Conservation (phyloP, 257 asterid genomes). For the Capsicum chinense region DNA sequence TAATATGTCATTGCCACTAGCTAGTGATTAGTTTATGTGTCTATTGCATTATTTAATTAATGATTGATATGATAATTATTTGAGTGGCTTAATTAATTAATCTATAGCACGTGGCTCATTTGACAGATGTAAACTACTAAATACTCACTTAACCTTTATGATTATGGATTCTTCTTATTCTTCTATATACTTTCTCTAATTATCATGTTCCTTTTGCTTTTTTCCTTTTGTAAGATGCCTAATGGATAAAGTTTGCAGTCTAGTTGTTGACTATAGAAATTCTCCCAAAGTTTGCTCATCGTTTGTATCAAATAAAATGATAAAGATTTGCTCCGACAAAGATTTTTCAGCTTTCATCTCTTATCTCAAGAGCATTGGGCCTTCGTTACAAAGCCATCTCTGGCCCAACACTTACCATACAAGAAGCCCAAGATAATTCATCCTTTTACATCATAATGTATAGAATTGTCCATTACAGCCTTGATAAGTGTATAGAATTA, state of each 20-base stretch:
- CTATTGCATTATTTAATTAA: conserved; percentile 27
- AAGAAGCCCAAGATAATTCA: too few species aligned
- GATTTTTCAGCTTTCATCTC: too few species aligned
- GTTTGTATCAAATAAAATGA: too few species aligned
- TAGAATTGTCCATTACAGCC: too few species aligned
- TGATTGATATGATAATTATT: conserved; percentile 30
- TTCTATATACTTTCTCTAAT: not conserved
- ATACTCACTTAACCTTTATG: not conserved
- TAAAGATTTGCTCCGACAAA: too few species aligned
- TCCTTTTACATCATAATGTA: too few species aligned
- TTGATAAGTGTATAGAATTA: too few species aligned
- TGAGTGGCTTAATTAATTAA: conserved; percentile 16
- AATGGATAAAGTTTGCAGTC: not conserved
- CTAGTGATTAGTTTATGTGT: conserved; percentile 6
- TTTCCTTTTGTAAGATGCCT: conserved; percentile 7
- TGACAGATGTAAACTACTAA: conserved; percentile 24
- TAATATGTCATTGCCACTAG: not conserved
- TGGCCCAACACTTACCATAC: too few species aligned
- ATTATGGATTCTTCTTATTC: conserved; percentile 28
- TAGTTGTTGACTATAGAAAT: too few species aligned
- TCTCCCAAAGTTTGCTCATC: too few species aligned
- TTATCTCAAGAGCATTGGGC: too few species aligned
- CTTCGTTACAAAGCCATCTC: too few species aligned
- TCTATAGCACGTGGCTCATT: conserved; percentile 22
- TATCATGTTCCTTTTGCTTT: not conserved